Evolutionary conservation across 148 eudicot species (phyloP), one percentile per base, ranked within the genome.

Genomic region (Camellia lanceoleosa): DNA sequence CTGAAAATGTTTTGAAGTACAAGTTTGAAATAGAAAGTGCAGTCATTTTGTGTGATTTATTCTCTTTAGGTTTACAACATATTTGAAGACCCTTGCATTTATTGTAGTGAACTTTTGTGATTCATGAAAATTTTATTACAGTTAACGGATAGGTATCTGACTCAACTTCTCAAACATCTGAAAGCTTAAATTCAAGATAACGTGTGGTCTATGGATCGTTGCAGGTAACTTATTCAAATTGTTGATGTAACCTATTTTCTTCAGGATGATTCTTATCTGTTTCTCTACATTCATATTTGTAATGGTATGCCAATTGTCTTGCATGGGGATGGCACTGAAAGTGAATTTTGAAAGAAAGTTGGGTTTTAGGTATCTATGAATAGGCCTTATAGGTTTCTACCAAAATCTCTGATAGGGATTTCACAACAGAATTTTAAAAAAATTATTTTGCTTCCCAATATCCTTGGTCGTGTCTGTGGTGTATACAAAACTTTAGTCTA

Each of bases 151-250:
- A 76, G 91, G 81, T 89, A 80, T 91, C 87, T 78, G 91, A 92
- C 82, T 84, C 97, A 75, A 80, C 90, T 78, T 90, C 94, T 72
- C 91, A 82, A 87, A 88, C 90, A 77, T 93, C 96, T 71, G 94
- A 89, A 82, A 86, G 78, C 80, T 97, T 97, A 91, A 30, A 62
- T 78, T 84, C 89, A 74, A 43, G 93, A 90, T 80, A 84, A 69
- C 74, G 30, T 71, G 19, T 90, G 86, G 87, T 74, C 78, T 79
- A 55, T 80, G 54, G 87, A 81, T 85, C 78, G 54, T 79, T 59
- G 74, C 89, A 93, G 99, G 99, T 95, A 90, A 63, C 15, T 44
- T 49, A 6, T 62, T 61, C 38, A 3, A n/a, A 41, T 64, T 30
- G n/a, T 76, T 76, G 19, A 65, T 7, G 52, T 49, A 49, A 49